Percentiles rank a stretch among this genome's conserved stretches.
phyloP scores from a whole-genome alignment of 164 flowering plant genomes.

The Chimonanthus praecox region DNA sequence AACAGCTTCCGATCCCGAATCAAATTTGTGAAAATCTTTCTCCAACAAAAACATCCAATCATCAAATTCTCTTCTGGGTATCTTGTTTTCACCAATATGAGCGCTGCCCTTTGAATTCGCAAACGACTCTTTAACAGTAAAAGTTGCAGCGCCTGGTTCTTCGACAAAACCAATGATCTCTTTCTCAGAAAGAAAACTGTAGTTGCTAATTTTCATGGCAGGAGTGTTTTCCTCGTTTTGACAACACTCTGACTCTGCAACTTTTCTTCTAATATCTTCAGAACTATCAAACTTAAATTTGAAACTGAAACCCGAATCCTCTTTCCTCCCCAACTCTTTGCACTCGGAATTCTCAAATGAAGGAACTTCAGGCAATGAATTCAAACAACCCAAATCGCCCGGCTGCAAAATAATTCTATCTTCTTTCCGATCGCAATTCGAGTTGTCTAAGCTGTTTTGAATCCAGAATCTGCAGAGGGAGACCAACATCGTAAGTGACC shows the following conservation, averaged over 20 bases:
- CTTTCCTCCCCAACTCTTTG: conserved; percentile 29
- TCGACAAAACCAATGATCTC: conserved; percentile 29
- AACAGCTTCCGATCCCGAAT: conserved; percentile 13
- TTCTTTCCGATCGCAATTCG: neutral
- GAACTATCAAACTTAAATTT: conserved; percentile 43
- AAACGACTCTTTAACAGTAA: conserved; percentile 23
- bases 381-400: conserved; percentile 3
- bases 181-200: conserved; percentile 25
- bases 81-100: conserved; percentile 5
- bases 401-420: neutral
- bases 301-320: conserved; percentile 33
- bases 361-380: conserved; percentile 6
- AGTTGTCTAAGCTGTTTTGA: conserved; percentile 6
- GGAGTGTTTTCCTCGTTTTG: neutral
- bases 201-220: conserved; percentile 17
- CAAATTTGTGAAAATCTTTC: conserved; percentile 8
- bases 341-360: conserved; percentile 10
- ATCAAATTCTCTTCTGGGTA: neutral
- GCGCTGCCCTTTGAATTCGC: neutral
- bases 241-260: conserved; percentile 4
- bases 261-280: conserved; percentile 29
- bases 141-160: conserved; percentile 25
- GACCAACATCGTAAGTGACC: neutral
- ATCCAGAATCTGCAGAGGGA: conserved; percentile 19
- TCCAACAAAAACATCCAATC: conserved; percentile 15